Conservation (phyloP, 345 rosid species). For the Cochlearia excelsa region DNA sequence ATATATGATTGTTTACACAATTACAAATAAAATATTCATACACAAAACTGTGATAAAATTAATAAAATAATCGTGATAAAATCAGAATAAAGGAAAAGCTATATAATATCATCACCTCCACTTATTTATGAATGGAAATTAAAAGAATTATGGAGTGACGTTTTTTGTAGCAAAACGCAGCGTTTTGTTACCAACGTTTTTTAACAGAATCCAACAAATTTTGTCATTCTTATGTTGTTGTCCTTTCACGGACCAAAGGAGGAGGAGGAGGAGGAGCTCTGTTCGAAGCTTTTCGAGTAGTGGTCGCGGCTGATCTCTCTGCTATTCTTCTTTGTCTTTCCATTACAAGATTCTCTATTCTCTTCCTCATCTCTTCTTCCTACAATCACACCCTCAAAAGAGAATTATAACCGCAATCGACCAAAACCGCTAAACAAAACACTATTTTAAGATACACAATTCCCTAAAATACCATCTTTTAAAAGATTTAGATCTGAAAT, state of each 20-base stretch:
- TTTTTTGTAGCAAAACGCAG: neutral
- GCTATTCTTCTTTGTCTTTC: constrained; percentile 85
- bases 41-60: no score
- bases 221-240: constrained; percentile 24
- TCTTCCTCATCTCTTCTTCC: constrained; percentile 79
- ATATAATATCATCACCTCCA: constrained; percentile 1
- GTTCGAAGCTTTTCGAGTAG: constrained; percentile 42
- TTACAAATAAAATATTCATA: no score
- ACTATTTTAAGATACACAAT: no score
- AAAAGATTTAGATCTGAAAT: no score
- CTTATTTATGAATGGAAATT: constrained; percentile 18
- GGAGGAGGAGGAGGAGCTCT: constrained; percentile 28
- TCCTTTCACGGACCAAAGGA: constrained; percentile 34
- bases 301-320: constrained; percentile 63
- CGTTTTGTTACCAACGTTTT: constrained; percentile 6
- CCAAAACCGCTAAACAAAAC: neutral
- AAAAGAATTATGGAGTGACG: constrained; percentile 7
- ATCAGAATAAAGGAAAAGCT: no score
- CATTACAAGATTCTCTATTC: constrained; percentile 56
- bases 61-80: no score
- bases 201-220: constrained; percentile 1
- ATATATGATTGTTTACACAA: no score
- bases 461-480: no score
- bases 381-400: constrained; percentile 4
- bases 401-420: neutral